Percentiles rank a stretch among this genome's conserved stretches.
These are phyloP conservation scores for Rhizopogon salebrosus DNA, from an alignment of 768 basidiomycete species.

Conservation along the genomic window DNA sequence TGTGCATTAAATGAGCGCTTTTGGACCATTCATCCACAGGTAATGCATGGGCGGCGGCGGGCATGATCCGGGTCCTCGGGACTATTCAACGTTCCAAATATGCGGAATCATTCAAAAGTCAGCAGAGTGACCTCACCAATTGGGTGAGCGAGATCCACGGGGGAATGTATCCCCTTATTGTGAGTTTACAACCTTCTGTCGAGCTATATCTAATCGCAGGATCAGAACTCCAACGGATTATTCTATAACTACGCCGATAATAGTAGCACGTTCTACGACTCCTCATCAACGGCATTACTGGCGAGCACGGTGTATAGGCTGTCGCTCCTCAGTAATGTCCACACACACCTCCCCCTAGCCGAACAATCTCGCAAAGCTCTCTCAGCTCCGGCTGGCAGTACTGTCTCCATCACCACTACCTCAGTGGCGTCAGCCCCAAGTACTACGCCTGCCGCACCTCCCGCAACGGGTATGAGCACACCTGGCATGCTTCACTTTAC, in stretches of 20 bases:
- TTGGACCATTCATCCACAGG: slow-evolving; percentile 34
- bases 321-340: slow-evolving; percentile 46
- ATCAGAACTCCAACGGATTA: slow-evolving; percentile 10
- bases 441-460: slow-evolving; percentile 4
- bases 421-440: background rate
- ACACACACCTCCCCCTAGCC: slow-evolving; percentile 50
- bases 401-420: slow-evolving; percentile 9
- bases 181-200: slow-evolving; percentile 26
- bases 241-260: slow-evolving; percentile 74
- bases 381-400: slow-evolving; percentile 16
- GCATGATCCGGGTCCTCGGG: slow-evolving; percentile 77
- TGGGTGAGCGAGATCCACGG: slow-evolving; percentile 73
- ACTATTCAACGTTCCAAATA: slow-evolving; percentile 66
- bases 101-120: slow-evolving; percentile 37
- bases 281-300: slow-evolving; percentile 67
- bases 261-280: slow-evolving; percentile 60
- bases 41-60: slow-evolving; percentile 86
- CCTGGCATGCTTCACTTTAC: slow-evolving; percentile 42
- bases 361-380: slow-evolving; percentile 46
- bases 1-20: background rate
- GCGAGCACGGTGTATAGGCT: slow-evolving; percentile 75
- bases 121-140: slow-evolving; percentile 52
- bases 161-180: slow-evolving; percentile 62
- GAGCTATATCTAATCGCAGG: background rate
- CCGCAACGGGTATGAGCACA: slow-evolving; percentile 5